These are phyloP conservation scores for Pleurotus salmoneostramineus DNA, from an alignment of 768 basidiomycete species.

Conservation along the genomic window DNA sequence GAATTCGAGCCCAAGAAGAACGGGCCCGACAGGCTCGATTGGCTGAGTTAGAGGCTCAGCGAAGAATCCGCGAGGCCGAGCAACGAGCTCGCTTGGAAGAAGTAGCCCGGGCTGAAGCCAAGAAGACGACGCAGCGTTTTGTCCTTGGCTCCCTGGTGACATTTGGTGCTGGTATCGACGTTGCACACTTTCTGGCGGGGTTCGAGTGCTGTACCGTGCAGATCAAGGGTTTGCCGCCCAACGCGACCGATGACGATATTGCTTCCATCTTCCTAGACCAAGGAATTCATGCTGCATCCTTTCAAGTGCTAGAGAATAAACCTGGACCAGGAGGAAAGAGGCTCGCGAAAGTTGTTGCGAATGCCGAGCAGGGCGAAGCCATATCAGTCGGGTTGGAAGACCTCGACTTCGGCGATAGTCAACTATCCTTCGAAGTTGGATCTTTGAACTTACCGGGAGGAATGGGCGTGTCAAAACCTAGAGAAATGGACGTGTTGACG, in stretches of 20 bases:
- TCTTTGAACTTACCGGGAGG: conserved; percentile 32
- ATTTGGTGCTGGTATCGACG: conserved; percentile 44
- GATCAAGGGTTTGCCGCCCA: conserved; percentile 39
- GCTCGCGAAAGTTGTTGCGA: conserved; percentile 40
- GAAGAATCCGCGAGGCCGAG: conserved; percentile 14
- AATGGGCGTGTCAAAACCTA: conserved; percentile 33
- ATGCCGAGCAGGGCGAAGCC: conserved; percentile 32
- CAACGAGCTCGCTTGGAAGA: conserved; percentile 16
- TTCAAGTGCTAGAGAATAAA: conserved; percentile 30
- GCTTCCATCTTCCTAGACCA: conserved; percentile 37
- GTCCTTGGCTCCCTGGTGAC: conserved; percentile 48
- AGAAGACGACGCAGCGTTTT: conserved; percentile 35
- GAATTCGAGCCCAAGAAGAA: neutral
- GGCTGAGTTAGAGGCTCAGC: conserved; percentile 16
- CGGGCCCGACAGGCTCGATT: conserved; percentile 6
- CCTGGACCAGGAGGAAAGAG: conserved; percentile 18
- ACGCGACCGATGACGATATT: conserved; percentile 36
- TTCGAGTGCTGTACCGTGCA: conserved; percentile 49
- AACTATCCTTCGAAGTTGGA: conserved; percentile 37
- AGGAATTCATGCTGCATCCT: conserved; percentile 28
- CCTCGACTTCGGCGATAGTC: conserved; percentile 40
- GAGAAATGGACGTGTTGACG: conserved; percentile 34
- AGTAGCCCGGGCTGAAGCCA: conserved; percentile 32
- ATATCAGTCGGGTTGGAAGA: conserved; percentile 44
- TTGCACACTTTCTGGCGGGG: conserved; percentile 40